These are phyloP conservation scores for Candida tammaniensis DNA, from an alignment of 805 yeast species.

Conservation along the genomic window DNA sequence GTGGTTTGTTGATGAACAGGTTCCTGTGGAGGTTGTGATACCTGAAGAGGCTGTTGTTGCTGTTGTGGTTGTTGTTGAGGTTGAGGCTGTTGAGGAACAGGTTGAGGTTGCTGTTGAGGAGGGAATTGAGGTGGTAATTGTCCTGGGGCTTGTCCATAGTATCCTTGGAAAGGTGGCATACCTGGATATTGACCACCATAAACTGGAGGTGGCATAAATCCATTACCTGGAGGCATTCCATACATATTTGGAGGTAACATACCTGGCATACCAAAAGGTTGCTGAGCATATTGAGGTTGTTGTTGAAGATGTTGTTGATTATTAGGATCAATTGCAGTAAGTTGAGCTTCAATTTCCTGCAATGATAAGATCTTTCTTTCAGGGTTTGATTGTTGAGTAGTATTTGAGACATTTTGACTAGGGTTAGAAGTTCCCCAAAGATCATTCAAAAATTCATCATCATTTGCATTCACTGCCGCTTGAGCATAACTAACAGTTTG, in stretches of 20 bases:
- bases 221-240: conserved; percentile 11
- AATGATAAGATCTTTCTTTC: conserved; percentile 60
- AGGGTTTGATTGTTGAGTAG: conserved; percentile 22
- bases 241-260: conserved; percentile 35
- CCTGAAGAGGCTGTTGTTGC: conserved; percentile 10
- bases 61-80: conserved; percentile 4
- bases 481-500: conserved; percentile 40
- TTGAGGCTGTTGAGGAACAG: conserved; percentile 9
- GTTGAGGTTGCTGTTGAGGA: conserved; percentile 2
- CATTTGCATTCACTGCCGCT: conserved; percentile 34
- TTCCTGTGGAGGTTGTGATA: conserved; percentile 1
- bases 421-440: conserved; percentile 41
- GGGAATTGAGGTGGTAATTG: conserved; percentile 15
- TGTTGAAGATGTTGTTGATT: conserved; percentile 21
- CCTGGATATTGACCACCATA: conserved; percentile 16
- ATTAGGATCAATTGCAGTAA: conserved; percentile 44
- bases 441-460: conserved; percentile 45
- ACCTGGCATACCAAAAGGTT: conserved; percentile 35
- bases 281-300: conserved; percentile 26
- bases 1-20: conserved; percentile 1
- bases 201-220: conserved; percentile 14
- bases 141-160: conserved; percentile 11
- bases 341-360: conserved; percentile 82
- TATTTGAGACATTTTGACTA: conserved; percentile 14
- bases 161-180: conserved; percentile 5